Base-by-base conservation (phyloP, 257 asterid species). In the Rhazya stricta region DNA sequence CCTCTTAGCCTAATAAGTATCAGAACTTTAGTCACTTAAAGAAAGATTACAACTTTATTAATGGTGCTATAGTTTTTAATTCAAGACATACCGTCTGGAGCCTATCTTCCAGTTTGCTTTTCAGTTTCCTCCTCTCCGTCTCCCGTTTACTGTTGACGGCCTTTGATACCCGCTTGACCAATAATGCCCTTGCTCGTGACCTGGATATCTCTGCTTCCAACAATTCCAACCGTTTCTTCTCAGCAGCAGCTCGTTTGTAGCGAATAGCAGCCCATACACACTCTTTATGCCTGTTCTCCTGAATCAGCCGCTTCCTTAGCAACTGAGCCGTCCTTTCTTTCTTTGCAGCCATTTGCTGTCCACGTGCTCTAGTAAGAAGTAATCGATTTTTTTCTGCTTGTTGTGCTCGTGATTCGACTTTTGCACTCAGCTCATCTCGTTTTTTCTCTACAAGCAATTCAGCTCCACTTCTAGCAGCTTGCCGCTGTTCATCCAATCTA, bases 161-260 rank as follows among this genome's bases (percentile, higher is more conserved):
- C 76, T 73, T 87, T 37, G 96, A 97, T 69, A 76, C 90, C 67
- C 78, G 81, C 75, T 82, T 90, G 48, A 82, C 96, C 87, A 87
- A 90, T 74, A 86, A 80, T 75, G 81, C 89, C 77, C 89, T 82
- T 53, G 89, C 94, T 70, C 76, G 90, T 30, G 91, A 92, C 74
- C 88, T 85, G 77, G 82, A 88, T 86, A 86, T 93, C 87, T 93
- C 96, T 21, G 92, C 96, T 78, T 93, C 97, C 79, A 93, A 84
- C 79, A 91, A 78, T 74, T 91, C 90, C 77, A 86, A 75, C 50
- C 97, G 82, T 79, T 90, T 93, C 77, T 81, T 89, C 85, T 93
- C 97, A 30, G 96, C 98, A 76, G 86, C 91, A 39, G 94, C 89
- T 70, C 97, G 91, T 79, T 91, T 93, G 76, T 89, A 92, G 82